phyloP scores from a whole-genome alignment of 164 flowering plant species.

The Hamamelis virginiana region DNA sequence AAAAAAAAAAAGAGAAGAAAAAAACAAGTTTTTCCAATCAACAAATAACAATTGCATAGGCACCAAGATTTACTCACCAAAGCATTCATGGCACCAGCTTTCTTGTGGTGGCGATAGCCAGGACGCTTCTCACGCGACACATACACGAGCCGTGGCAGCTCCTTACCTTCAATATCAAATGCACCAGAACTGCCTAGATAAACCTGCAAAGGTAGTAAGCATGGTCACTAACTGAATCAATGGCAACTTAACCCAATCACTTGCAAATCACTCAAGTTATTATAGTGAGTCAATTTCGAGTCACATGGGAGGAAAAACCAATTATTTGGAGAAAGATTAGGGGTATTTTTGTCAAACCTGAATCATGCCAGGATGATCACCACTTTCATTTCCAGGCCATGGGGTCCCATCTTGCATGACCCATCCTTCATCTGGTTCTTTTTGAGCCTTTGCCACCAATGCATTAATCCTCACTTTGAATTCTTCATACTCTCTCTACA shows the following conservation, averaged over 20 bases:
- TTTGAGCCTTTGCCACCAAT: slow-evolving; percentile 72
- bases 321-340: too few relatives aligned
- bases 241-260: too few relatives aligned
- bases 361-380: slow-evolving; percentile 91
- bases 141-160: slow-evolving; percentile 81
- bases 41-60: too few relatives aligned
- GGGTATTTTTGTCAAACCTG: slow-evolving; percentile 37
- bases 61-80: slow-evolving; percentile 37
- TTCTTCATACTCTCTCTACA: slow-evolving; percentile 84
- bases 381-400: slow-evolving; percentile 84
- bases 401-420: slow-evolving; percentile 87
- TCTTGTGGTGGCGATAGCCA: slow-evolving; percentile 85
- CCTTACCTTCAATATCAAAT: slow-evolving; percentile 80
- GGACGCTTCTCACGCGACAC: slow-evolving; percentile 94
- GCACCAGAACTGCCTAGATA: slow-evolving; percentile 88
- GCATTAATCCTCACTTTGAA: slow-evolving; percentile 84
- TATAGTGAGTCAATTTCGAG: too few relatives aligned
- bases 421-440: slow-evolving; percentile 92
- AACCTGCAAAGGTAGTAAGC: slow-evolving; percentile 41
- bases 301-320: too few relatives aligned
- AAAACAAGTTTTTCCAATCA: too few relatives aligned
- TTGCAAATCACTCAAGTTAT: too few relatives aligned
- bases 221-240: too few relatives aligned
- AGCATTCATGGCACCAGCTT: slow-evolving; percentile 95
- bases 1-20: too few relatives aligned